Evolutionary conservation across 2,329 filamentous ascomycete species (phyloP).

Genomic region (Fusarium anthophilum): DNA sequence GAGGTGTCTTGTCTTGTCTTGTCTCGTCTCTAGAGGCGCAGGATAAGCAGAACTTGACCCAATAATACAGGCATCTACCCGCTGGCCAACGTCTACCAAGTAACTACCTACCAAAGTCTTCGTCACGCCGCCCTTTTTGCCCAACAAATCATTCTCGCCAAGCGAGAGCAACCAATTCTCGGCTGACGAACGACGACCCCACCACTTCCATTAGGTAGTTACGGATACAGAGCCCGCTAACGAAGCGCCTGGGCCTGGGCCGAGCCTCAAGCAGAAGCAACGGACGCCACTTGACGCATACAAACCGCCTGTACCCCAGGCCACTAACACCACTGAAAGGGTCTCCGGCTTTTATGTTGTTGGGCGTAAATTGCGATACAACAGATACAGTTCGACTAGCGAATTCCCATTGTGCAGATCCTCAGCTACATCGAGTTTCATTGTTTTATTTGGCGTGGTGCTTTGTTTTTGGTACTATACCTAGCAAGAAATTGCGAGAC

Average conservation of each 20-base stretch:
- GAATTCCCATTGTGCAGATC: constrained; percentile 19
- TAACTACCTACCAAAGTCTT: neutral
- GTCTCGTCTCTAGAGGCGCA: neutral
- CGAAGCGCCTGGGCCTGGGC: neutral
- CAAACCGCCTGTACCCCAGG: constrained; percentile 14
- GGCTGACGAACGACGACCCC: constrained; percentile 1
- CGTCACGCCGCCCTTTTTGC: neutral
- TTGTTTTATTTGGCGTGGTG: neutral
- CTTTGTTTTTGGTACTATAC: neutral
- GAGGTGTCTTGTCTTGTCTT: neutral
- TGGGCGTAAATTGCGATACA: constrained; percentile 13
- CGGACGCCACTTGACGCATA: constrained; percentile 11
- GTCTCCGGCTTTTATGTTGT: constrained; percentile 1
- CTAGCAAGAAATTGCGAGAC: neutral
- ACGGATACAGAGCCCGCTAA: neutral
- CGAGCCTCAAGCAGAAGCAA: constrained; percentile 23
- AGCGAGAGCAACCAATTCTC: constrained; percentile 1
- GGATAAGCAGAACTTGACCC: neutral
- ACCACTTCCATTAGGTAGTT: neutral
- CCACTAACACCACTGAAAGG: neutral
- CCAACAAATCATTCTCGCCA: constrained; percentile 6
- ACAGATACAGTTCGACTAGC: neutral
- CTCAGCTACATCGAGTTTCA: constrained; percentile 11
- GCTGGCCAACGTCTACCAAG: neutral
- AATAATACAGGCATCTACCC: neutral